Percentiles rank a stretch among this genome's conserved stretches.
These are phyloP conservation scores for Immersiella caudata DNA, from an alignment of 495 filamentous ascomycete genomes.

Conservation along the genomic window DNA sequence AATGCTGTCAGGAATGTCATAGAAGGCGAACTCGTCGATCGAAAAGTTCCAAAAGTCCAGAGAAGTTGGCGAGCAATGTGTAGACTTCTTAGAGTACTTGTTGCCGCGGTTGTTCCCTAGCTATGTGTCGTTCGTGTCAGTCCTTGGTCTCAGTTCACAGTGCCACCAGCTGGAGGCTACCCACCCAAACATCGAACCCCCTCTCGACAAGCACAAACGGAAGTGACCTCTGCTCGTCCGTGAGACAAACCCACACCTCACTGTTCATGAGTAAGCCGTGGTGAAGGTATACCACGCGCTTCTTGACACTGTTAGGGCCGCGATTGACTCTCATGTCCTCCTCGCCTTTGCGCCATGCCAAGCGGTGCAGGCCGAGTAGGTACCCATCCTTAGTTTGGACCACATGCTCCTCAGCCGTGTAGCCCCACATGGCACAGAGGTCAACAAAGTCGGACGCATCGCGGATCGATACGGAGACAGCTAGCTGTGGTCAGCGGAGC, in stretches of 20 bases:
- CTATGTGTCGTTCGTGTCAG: conserved; percentile 38
- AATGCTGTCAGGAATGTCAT: conserved; percentile 95
- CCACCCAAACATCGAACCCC: conserved; percentile 95
- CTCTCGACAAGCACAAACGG: conserved; percentile 88
- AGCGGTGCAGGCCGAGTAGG: conserved; percentile 83
- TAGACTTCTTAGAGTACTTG: conserved; percentile 96
- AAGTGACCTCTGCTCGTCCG: conserved; percentile 80
- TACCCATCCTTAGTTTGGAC: conserved; percentile 95
- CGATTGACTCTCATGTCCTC: conserved; percentile 74
- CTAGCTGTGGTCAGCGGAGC: conserved; percentile 38
- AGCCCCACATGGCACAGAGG: conserved; percentile 84
- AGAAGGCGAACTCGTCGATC: conserved; percentile 96
- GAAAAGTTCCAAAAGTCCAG: conserved; percentile 94
- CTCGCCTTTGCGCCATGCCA: conserved; percentile 80
- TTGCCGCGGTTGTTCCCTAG: conserved; percentile 97
- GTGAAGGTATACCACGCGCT: conserved; percentile 91
- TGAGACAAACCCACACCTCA: conserved; percentile 95
- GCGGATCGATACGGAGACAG: conserved; percentile 55
- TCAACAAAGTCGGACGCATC: conserved; percentile 90
- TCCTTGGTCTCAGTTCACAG: background rate
- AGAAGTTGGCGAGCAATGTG: conserved; percentile 69
- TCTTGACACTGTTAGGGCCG: conserved; percentile 68
- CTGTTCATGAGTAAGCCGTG: conserved; percentile 98
- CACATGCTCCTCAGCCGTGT: conserved; percentile 92
- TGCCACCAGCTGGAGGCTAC: conserved; percentile 26